Percentiles rank a stretch among this genome's conserved stretches.
Conservation (phyloP, 1,284 basidiomycete species). For the Tylopilus sp. region DNA sequence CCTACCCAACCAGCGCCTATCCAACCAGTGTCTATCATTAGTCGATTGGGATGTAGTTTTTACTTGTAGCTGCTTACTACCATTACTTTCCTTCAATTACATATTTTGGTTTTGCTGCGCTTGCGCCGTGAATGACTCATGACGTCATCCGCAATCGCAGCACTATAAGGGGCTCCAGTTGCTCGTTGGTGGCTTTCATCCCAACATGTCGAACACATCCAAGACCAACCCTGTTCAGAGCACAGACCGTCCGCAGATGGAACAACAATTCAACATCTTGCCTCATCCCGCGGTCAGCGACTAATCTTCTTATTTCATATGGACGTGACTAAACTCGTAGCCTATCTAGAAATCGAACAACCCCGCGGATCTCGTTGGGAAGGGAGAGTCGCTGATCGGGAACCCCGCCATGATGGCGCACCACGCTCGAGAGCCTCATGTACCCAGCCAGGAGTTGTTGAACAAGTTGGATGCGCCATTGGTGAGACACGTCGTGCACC, state of each 20-base stretch:
- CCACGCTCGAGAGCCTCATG: slow-evolving; percentile 56
- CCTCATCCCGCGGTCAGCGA: slow-evolving; percentile 62
- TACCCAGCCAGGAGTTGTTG: slow-evolving; percentile 47
- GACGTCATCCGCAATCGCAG: slow-evolving; percentile 29
- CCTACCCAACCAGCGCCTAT: slow-evolving; percentile 1
- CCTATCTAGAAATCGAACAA: slow-evolving; percentile 58
- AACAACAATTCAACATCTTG: slow-evolving; percentile 53
- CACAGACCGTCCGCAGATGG: slow-evolving; percentile 21
- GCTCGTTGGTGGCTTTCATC: neutral
- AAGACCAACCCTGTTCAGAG: slow-evolving; percentile 11
- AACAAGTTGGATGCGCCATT: slow-evolving; percentile 45
- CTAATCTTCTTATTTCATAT: neutral
- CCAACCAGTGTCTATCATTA: slow-evolving; percentile 3
- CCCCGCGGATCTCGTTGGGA: slow-evolving; percentile 53
- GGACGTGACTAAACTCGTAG: neutral
- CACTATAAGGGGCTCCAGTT: slow-evolving; percentile 8
- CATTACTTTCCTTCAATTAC: neutral
- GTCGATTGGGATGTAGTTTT: slow-evolving; percentile 7
- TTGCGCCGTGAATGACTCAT: neutral
- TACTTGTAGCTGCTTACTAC: slow-evolving; percentile 21
- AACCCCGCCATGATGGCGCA: slow-evolving; percentile 47
- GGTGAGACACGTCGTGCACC: slow-evolving; percentile 23
- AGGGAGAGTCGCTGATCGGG: slow-evolving; percentile 47
- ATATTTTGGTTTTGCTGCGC: slow-evolving; percentile 7
- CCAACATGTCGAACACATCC: slow-evolving; percentile 26